Evolutionary conservation across 208 protist genomes (phyloP).

Genomic region (Leishmania amazonensis): DNA sequence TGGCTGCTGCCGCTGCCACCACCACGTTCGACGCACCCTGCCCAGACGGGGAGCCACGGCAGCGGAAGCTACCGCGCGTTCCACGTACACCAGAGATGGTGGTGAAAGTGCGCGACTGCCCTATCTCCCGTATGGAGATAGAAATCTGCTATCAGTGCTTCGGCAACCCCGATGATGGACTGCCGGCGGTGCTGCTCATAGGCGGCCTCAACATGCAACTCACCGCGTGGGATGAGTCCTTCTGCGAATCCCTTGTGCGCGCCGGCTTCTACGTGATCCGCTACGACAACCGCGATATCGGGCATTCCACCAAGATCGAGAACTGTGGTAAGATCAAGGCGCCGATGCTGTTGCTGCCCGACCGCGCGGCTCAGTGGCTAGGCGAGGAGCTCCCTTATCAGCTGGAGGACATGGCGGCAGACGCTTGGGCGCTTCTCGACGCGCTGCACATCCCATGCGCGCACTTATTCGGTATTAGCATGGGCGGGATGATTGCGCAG

Average conservation of each 20-base stretch:
- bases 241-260: slow-evolving; percentile 69
- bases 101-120: slow-evolving; percentile 68
- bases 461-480: slow-evolving; percentile 81
- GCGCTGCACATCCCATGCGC: slow-evolving; percentile 50
- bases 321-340: slow-evolving; percentile 42
- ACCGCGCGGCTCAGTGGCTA: slow-evolving; percentile 40
- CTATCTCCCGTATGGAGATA: slow-evolving; percentile 45
- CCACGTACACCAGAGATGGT: slow-evolving; percentile 51
- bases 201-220: slow-evolving; percentile 84
- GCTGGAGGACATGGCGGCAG: slow-evolving; percentile 69
- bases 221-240: slow-evolving; percentile 74
- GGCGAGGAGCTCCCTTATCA: slow-evolving; percentile 76
- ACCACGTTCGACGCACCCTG: neutral
- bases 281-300: slow-evolving; percentile 84
- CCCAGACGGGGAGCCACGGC: neutral
- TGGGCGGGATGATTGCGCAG: slow-evolving; percentile 85
- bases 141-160: slow-evolving; percentile 82
- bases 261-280: slow-evolving; percentile 75
- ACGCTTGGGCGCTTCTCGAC: slow-evolving; percentile 66
- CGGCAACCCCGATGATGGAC: slow-evolving; percentile 42
- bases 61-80: slow-evolving; percentile 6
- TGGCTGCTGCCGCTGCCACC: neutral
- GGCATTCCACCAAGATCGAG: slow-evolving; percentile 75
- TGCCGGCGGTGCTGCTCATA: slow-evolving; percentile 60
- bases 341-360: slow-evolving; percentile 55